Evolutionary conservation across 139 green algal species (phyloP).

Genomic region (Haematococcus lacustris): DNA sequence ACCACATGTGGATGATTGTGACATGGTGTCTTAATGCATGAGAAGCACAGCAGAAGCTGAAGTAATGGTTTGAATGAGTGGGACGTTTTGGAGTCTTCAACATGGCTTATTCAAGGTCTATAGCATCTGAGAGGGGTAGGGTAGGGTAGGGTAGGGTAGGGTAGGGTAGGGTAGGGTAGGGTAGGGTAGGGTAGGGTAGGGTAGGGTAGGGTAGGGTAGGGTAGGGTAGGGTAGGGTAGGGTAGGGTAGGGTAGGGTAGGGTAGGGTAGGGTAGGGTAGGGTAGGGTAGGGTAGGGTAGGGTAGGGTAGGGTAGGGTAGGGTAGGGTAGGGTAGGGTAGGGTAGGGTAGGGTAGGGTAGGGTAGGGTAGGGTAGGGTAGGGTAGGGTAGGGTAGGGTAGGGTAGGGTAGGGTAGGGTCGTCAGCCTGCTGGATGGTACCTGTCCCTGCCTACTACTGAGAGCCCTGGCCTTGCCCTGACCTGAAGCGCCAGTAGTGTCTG

Average conservation of each 20-base stretch:
- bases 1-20: background rate
- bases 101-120: no score
- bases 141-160: background rate
- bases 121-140: no score
- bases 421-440: background rate
- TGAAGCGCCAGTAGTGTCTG: conserved; percentile 90
- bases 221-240: background rate
- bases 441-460: background rate
- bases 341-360: background rate
- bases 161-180: background rate
- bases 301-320: background rate
- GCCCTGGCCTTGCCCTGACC: conserved; percentile 4
- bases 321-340: background rate
- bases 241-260: background rate
- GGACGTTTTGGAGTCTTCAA: background rate
- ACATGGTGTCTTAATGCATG: background rate
- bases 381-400: background rate
- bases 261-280: background rate
- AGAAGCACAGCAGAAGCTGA: background rate
- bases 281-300: background rate
- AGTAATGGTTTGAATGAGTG: background rate
- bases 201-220: background rate
- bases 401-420: background rate
- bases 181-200: background rate
- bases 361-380: background rate